Evolutionary conservation across 140 eudicot genomes (phyloP).

Genomic region (Ambrosia hybrid): DNA sequence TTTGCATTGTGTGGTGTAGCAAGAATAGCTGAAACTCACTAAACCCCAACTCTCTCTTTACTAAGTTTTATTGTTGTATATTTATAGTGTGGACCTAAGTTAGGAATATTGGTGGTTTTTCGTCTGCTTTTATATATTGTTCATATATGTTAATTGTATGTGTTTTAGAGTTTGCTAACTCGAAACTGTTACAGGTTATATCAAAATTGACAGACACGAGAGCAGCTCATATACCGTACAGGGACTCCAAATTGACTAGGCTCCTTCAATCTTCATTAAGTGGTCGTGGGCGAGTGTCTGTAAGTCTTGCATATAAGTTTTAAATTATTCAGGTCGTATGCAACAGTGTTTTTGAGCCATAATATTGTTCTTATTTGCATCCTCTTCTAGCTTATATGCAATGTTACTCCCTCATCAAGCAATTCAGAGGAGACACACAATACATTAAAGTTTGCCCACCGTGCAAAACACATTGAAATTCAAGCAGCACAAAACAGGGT

Average conservation of each 20-base stretch:
- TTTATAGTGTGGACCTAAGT: neutral
- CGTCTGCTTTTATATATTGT: neutral
- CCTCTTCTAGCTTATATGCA: constrained; percentile 71
- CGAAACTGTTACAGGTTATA: constrained; percentile 57
- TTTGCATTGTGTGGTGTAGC: neutral
- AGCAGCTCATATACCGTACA: constrained; percentile 79
- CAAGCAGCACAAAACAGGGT: constrained; percentile 97
- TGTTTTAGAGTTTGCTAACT: constrained; percentile 22
- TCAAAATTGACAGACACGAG: constrained; percentile 81
- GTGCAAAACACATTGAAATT: constrained; percentile 91
- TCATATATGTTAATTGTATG: constrained; percentile 9
- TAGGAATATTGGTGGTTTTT: constrained; percentile 1
- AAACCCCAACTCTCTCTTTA: neutral
- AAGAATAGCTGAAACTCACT: neutral
- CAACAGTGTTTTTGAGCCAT: constrained; percentile 13
- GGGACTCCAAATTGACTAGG: constrained; percentile 94
- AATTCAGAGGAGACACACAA: constrained; percentile 93
- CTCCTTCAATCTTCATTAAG: constrained; percentile 88
- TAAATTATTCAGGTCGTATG: constrained; percentile 12
- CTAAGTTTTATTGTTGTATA: neutral
- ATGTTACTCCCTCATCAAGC: constrained; percentile 90
- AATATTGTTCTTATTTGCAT: constrained; percentile 6
- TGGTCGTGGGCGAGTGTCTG: constrained; percentile 97
- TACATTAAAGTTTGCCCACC: constrained; percentile 94
- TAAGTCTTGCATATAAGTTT: constrained; percentile 40